Base-by-base conservation (phyloP, 208 protist species). In the Leishmania arabica region DNA sequence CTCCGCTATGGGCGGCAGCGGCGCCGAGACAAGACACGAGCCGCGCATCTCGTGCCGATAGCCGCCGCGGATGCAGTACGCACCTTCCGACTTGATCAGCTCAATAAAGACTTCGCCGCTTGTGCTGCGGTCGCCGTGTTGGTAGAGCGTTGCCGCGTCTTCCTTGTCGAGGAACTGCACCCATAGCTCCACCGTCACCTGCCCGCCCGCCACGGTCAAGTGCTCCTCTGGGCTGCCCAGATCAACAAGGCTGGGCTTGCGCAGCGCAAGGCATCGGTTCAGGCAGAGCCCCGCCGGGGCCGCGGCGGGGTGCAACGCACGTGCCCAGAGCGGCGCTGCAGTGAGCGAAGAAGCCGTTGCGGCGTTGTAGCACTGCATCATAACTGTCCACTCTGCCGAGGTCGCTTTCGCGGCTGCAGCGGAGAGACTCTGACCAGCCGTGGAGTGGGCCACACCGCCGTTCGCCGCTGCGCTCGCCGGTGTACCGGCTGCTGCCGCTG, bases 91-190 rank as follows among this genome's bases (percentile, higher is more conserved):
- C 47, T 84, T 83, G 34, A 89, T 84, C 13, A 90, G 92, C 84
- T 98, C 96, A 3, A 98, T 40, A 82, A 98, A 98, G 21, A 98
- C 92, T 73, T 98, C 95, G 19, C 96, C 95, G 82, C 89, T 95
- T 19, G 87, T 97, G 78, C 82, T 90, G 77, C 91, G 87, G 84
- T 98, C 93, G 69, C 96, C 96, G 85, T 98, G 96, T 62, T 93
- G 90, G 84, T 98, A 98, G 24, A 98, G 84, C n/a, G 89, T 91
- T 21, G 86, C 86, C n/a, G 85, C 84, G 51, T 94, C 91, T 72
- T 97, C 89, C 73, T 88, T 93, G 66, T 94, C 90, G 15, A 95
- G 89, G 0, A 97, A 85, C 87, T 88, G 89, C 58, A 94, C 89
- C 91, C 93, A 98, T 42, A 98, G 70, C 89, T 98, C 96, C 31